Evolutionary conservation across 2,329 filamentous ascomycete genomes (phyloP), one percentile per base, ranked within the genome.

Genomic region (Colletotrichum tropicale): DNA sequence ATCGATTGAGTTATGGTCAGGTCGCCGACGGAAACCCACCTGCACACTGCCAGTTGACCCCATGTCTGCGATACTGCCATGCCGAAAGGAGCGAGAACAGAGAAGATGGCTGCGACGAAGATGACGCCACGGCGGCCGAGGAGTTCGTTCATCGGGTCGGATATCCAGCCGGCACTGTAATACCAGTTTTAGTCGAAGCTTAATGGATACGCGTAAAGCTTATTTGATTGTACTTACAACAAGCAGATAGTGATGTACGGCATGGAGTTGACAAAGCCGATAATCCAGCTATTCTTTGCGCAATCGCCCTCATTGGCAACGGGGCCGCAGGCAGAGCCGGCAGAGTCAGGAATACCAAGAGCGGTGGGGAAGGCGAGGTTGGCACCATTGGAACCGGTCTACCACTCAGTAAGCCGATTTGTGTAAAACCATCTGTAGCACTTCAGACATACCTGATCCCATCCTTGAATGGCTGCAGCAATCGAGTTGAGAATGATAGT

Each of bases 91-190:
- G 92, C 85, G 13, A 93, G 79, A 3, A 93, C 83, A 78, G 90
- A 93, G 81, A 94, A 92, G 78, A 93, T 84, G 15, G 90, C 91
- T 8, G 89, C 88, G 61, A 93, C 81, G 80, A 93, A 94, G 76
- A 94, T 94, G 61, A 91, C 89, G 13, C 92, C 91, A 67, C 92
- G 89, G 52, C 92, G 91, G 48, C 91, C 92, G 32, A 92, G 78
- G 13, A 84, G 84, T 55, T 89, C 84, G 79, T 94, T 94, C 15
- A 91, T 78, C 1, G 92, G 91, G 70, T 93, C 91, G 0, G 91
- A 92, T 8, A 92, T 83, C 91, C 91, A 93, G 73, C 89, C 88
- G 26, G 89, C 90, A 78, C 87, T 88, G 64, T n/a, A 24, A 32
- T 8, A 6, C 15, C 16, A 21, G 36, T 28, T 36, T 62, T 62